phyloP scores from a whole-genome alignment of 2,329 filamentous ascomycete genomes.

The Aspergillus clavatus region DNA sequence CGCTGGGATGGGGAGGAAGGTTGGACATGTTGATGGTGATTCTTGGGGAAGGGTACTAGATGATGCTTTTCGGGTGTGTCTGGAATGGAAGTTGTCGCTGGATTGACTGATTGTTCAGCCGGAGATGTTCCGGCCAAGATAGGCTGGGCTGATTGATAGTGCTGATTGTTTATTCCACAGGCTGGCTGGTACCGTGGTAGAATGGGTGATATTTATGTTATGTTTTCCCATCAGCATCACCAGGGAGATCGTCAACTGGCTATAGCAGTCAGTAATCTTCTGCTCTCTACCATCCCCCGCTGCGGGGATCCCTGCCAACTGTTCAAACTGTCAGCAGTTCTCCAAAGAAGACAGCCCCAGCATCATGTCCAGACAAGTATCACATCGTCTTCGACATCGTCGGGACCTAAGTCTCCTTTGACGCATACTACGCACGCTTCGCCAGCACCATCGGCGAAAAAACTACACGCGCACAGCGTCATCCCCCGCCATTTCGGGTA shows the following conservation, averaged over 20 bases:
- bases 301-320: not conserved
- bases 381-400: constrained; percentile 52
- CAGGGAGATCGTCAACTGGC: no score
- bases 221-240: no score
- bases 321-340: no score
- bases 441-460: constrained; percentile 34
- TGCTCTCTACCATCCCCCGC: no score
- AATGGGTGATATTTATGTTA: no score
- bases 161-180: not conserved
- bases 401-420: constrained; percentile 44
- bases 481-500: constrained; percentile 39
- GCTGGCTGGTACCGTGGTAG: no score
- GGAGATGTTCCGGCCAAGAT: not conserved
- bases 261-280: no score
- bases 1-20: constrained; percentile 4
- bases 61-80: not conserved
- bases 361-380: constrained; percentile 26
- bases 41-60: not conserved
- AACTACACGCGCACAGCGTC: constrained; percentile 31
- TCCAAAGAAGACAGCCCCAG: not conserved
- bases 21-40: not conserved
- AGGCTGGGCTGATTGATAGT: not conserved
- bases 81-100: not conserved
- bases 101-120: no score
- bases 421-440: constrained; percentile 39